Evolutionary conservation across 1,284 basidiomycete genomes (phyloP), one percentile per base, ranked within the genome.

Genomic region (Puccinia coronata): DNA sequence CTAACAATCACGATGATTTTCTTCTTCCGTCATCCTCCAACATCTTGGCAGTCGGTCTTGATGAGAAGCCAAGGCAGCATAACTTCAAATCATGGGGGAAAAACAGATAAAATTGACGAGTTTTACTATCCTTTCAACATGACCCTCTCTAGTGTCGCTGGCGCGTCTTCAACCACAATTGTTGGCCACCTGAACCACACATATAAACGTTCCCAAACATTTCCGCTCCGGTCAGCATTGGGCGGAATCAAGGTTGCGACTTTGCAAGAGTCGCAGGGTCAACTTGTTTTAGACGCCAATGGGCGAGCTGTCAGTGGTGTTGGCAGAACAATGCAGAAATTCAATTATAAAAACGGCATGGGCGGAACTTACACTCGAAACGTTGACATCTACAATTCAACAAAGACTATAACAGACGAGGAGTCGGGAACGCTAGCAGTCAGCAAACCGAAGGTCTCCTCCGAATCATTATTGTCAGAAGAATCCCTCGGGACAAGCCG

Each of bases 51-150:
- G 39, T 61, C 57, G 11, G 61, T 77, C 47, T 16, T 9, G 12
- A 25, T 47, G 41, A 39, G 61, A 31, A 65, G 59, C 49, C 39
- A 51, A 57, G 74, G 74, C 16, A 47, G 25, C 28, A 65, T 28
- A 6, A 4, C 16, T 25, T 81, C 79, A 9, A 51, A n/a, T 20
- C 51, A 73, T 74, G 70, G 43, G 31, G 59, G 55, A 31, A 51
- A 31, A 11, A 49, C 25, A 20, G 25, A 11, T 6, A 23, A 43
- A 39, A 47, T 18, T 8, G 71, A 81, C 51, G 6, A 23, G 4
- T 81, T 81, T 65, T 20, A 57, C 25, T 81, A 51, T 39, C 70
- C 79, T 20, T 31, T 81, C 9, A 61, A 65, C 41, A 51, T 81
- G 14, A 73, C 41, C 12, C 34, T 43, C n/a, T 28, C 51, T n/a